Evolutionary conservation across 768 basidiomycete genomes (phyloP).

Genomic region (Lyophyllum decastes): DNA sequence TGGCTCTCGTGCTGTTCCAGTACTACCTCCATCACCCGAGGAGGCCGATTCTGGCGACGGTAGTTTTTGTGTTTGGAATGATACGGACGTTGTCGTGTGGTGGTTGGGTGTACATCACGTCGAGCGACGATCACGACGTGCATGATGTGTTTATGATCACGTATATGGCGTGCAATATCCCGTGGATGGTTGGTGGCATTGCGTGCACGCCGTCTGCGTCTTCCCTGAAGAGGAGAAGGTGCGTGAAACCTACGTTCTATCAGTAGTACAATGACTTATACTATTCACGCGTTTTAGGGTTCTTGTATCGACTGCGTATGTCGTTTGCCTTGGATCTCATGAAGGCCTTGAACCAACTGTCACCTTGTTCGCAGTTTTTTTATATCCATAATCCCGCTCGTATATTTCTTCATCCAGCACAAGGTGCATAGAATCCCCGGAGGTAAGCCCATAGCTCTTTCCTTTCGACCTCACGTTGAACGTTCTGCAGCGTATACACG

Average conservation of each 20-base stretch:
- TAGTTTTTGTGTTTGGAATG: slow-evolving; percentile 63
- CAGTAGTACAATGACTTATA: neutral
- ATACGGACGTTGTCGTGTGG: slow-evolving; percentile 81
- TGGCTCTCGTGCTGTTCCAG: slow-evolving; percentile 63
- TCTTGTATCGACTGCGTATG: slow-evolving; percentile 53
- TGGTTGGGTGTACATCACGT: slow-evolving; percentile 92
- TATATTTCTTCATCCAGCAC: slow-evolving; percentile 87
- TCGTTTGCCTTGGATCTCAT: neutral
- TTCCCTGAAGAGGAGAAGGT: slow-evolving; percentile 57
- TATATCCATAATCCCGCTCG: slow-evolving; percentile 62
- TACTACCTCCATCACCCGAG: slow-evolving; percentile 56
- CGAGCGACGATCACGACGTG: slow-evolving; percentile 76
- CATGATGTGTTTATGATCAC: slow-evolving; percentile 89
- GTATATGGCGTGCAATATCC: slow-evolving; percentile 82
- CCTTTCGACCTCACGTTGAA: neutral
- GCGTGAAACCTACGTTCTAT: neutral
- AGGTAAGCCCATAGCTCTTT: slow-evolving; percentile 42
- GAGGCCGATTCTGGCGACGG: slow-evolving; percentile 42
- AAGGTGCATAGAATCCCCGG: slow-evolving; percentile 79
- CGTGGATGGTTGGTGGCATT: slow-evolving; percentile 85
- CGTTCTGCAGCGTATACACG: slow-evolving; percentile 69
- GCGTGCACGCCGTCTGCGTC: slow-evolving; percentile 48
- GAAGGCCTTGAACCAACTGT: neutral
- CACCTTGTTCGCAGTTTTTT: slow-evolving; percentile 60
- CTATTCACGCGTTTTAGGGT: slow-evolving; percentile 37